Percentiles rank a stretch among this genome's conserved stretches.
Evolutionary conservation across 2,329 filamentous ascomycete genomes (phyloP).

Genomic region (Trichoderma citrinoviride): DNA sequence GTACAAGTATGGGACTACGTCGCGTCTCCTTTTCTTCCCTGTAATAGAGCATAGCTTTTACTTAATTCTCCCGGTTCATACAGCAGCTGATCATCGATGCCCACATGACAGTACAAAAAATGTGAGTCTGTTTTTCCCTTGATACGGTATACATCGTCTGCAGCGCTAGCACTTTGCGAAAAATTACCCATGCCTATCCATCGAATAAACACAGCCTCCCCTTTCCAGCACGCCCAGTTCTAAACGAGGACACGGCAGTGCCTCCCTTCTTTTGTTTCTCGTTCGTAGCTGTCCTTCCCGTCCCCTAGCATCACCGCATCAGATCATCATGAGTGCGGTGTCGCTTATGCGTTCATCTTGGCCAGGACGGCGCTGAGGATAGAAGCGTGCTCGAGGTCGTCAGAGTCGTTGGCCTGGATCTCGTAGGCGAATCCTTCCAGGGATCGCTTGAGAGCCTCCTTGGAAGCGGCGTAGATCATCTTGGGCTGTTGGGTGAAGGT

Average conservation of each 20-base stretch:
- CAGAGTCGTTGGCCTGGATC: conserved; percentile 78
- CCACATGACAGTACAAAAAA: conserved; percentile 15
- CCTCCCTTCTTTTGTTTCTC: conserved; percentile 4
- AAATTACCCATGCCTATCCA: conserved; percentile 20
- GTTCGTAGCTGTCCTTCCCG: not conserved
- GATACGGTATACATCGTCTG: conserved; percentile 20
- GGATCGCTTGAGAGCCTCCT: conserved; percentile 78
- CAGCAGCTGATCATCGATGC: conserved; percentile 2
- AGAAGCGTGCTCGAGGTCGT: conserved; percentile 76
- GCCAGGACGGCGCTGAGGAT: conserved; percentile 63
- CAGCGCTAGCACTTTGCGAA: conserved; percentile 19
- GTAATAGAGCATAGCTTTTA: not conserved
- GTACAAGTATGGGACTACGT: not conserved
- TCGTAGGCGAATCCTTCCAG: conserved; percentile 73
- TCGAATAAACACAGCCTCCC: conserved; percentile 1
- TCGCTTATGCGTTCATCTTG: conserved; percentile 21
- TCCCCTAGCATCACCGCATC: not conserved
- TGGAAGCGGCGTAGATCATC: conserved; percentile 89
- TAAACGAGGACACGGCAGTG: conserved; percentile 10
- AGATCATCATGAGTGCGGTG: conserved; percentile 17
- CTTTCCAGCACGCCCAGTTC: not conserved
- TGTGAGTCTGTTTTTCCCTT: conserved; percentile 7
- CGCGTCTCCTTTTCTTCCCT: not conserved
- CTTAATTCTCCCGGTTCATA: not conserved
- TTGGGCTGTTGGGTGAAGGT: conserved; percentile 57